Percentiles rank a stretch among this genome's conserved stretches.
Conservation (phyloP, 768 basidiomycete species). For the Erythrobasidium yunnanense region DNA sequence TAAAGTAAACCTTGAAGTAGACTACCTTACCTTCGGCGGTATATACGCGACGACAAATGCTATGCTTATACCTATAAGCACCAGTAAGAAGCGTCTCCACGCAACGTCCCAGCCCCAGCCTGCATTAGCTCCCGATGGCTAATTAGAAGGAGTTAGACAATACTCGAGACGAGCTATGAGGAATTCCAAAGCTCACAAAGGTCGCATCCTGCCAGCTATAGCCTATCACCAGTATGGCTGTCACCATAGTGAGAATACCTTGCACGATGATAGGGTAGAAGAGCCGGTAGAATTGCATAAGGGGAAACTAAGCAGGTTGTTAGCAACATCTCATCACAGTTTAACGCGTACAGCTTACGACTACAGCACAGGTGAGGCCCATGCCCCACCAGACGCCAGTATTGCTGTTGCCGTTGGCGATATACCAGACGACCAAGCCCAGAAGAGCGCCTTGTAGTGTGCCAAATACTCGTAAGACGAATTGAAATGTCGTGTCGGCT, state of each 20-base stretch:
- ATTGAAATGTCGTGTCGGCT: conserved; percentile 31
- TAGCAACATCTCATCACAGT: no score
- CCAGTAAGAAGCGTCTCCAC: conserved; percentile 30
- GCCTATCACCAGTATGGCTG: conserved; percentile 31
- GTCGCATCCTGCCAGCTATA: conserved; percentile 13
- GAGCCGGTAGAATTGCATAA: neutral
- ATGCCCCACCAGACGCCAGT: neutral
- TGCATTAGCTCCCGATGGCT: conserved; percentile 15
- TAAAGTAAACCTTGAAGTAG: neutral
- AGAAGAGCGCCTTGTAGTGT: conserved; percentile 45
- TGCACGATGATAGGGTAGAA: conserved; percentile 3
- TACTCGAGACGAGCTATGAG: neutral
- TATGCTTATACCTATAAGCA: conserved; percentile 31
- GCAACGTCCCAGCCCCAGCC: conserved; percentile 32
- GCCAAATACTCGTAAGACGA: conserved; percentile 47
- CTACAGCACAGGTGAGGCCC: neutral
- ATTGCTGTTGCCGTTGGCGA: conserved; percentile 37
- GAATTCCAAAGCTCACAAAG: neutral
- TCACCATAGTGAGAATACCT: conserved; percentile 30
- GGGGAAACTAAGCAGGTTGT: neutral
- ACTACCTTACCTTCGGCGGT: conserved; percentile 16
- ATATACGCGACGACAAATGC: conserved; percentile 29
- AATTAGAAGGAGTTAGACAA: conserved; percentile 29
- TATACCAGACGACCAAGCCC: conserved; percentile 50
- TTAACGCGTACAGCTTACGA: no score